These are phyloP conservation scores for Sugiyamaella floridensis DNA, from an alignment of 805 yeast species.

Conservation along the genomic window DNA sequence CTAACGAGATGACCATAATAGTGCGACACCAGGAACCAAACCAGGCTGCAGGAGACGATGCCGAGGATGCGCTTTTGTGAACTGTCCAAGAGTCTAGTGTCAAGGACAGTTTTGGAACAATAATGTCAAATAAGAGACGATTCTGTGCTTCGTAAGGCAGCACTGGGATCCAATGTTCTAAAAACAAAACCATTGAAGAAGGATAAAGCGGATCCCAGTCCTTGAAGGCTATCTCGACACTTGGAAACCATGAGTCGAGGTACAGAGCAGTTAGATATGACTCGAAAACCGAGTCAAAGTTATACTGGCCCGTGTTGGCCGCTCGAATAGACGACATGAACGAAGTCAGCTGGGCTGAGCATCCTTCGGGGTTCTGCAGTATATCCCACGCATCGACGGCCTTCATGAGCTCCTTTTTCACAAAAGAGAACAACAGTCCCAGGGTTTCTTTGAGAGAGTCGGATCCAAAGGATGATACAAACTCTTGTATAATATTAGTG, in stretches of 20 bases:
- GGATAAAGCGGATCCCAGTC: slow-evolving; percentile 38
- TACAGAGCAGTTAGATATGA: not conserved
- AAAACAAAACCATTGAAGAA: slow-evolving; percentile 33
- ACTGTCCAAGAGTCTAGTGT: slow-evolving; percentile 35
- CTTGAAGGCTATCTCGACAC: slow-evolving; percentile 21
- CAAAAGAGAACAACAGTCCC: not conserved
- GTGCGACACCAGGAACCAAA: not conserved
- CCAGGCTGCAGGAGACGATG: not conserved
- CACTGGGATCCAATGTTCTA: slow-evolving; percentile 38
- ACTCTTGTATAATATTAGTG: not conserved
- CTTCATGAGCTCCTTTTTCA: not conserved
- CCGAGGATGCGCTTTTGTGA: not conserved
- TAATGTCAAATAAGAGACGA: slow-evolving; percentile 26
- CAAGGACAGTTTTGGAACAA: slow-evolving; percentile 35
- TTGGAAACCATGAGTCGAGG: slow-evolving; percentile 31
- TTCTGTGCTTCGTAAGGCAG: slow-evolving; percentile 29
- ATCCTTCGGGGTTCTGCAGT: not conserved
- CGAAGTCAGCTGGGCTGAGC: not conserved
- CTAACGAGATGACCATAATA: not conserved
- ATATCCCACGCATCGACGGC: not conserved
- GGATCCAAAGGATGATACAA: not conserved
- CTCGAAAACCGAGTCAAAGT: not conserved
- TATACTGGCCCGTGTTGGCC: not conserved
- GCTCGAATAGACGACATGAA: not conserved
- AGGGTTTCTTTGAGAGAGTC: not conserved